Conservation (phyloP, 2,329 filamentous ascomycete species). For the Endothia cerciana region DNA sequence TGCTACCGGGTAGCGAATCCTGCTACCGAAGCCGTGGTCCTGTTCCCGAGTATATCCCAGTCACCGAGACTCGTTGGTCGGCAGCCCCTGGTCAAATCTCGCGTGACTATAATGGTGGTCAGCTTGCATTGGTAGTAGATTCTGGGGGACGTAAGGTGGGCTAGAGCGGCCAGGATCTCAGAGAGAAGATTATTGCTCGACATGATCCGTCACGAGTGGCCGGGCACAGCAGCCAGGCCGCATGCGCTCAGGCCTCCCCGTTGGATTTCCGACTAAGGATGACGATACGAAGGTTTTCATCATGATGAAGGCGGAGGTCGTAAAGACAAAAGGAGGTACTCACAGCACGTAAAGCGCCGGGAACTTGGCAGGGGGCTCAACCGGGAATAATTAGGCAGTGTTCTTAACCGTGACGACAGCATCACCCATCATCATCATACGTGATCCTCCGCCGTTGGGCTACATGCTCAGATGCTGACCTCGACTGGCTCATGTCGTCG, state of each 20-base stretch:
- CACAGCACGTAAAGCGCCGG: neutral
- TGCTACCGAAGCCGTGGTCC: neutral
- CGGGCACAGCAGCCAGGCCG: conserved; percentile 36
- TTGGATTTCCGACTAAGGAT: conserved; percentile 87
- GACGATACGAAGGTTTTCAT: conserved; percentile 89
- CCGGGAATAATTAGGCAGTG: neutral
- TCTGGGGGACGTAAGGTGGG: neutral
- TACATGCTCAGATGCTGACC: conserved; percentile 34
- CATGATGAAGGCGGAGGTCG: conserved; percentile 52
- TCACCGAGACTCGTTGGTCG: neutral
- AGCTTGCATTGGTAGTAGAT: neutral
- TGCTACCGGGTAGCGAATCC: neutral
- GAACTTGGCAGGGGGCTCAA: neutral
- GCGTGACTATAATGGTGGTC: neutral
- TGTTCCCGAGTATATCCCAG: neutral
- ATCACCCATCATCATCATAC: conserved; percentile 45
- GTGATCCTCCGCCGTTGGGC: conserved; percentile 49
- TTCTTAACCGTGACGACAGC: conserved; percentile 10
- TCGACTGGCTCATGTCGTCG: conserved; percentile 46
- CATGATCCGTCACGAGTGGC: conserved; percentile 39
- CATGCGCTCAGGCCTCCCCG: conserved; percentile 35
- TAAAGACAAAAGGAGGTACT: conserved; percentile 19
- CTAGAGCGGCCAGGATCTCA: conserved; percentile 38
- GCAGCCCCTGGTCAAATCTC: neutral
- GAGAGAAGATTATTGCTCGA: conserved; percentile 57